Evolutionary conservation across 345 rosid species (phyloP).

Genomic region (Theobroma cacao): DNA sequence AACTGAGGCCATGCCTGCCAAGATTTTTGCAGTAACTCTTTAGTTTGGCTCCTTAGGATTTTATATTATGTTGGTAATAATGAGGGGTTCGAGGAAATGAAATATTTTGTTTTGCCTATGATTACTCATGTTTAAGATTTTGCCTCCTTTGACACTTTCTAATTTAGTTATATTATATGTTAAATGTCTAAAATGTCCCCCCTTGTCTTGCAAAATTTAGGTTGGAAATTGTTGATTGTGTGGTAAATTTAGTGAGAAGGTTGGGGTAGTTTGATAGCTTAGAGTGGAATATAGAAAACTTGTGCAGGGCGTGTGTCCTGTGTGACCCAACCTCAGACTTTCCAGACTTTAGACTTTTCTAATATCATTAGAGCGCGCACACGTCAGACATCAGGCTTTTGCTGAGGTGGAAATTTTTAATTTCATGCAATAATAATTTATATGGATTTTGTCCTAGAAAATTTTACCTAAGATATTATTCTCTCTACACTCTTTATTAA

Average conservation of each 20-base stretch:
- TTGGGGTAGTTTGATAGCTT: neutral
- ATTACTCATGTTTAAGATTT: no score
- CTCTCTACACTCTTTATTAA: no score
- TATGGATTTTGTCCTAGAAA: no score
- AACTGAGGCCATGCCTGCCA: neutral
- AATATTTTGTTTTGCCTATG: neutral
- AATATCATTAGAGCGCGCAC: neutral
- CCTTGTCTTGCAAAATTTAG: neutral
- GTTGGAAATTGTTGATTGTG: neutral
- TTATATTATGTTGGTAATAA: no score
- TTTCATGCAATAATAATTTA: no score
- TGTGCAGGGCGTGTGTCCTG: neutral
- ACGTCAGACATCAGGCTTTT: neutral
- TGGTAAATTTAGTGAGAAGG: neutral
- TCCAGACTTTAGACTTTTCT: neutral
- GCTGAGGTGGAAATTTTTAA: neutral
- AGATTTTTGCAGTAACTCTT: neutral
- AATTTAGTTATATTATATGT: neutral
- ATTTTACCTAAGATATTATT: no score
- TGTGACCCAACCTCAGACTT: neutral
- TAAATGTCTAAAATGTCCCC: neutral
- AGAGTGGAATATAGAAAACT: neutral
- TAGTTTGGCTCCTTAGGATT: neutral
- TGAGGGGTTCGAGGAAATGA: neutral
- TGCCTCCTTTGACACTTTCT: neutral